A percentile compares a stretch with the other conserved stretches of the same genome.
phyloP scores from a whole-genome alignment of 306 rosid genomes.

The Quercus aquifolioides region DNA sequence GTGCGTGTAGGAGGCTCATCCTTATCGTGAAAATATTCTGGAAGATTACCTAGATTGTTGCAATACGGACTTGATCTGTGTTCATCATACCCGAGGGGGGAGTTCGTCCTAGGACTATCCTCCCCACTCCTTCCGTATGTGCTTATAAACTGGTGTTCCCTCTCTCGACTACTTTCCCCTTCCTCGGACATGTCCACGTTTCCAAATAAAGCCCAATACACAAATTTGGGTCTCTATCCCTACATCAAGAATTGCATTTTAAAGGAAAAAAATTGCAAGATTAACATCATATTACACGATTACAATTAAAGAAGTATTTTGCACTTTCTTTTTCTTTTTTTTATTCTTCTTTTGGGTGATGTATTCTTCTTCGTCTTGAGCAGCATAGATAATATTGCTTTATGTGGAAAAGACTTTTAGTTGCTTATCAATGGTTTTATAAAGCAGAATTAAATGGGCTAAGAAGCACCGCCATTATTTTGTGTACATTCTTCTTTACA shows the following conservation, averaged over 20 bases:
- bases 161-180: too few relatives aligned
- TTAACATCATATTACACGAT: neutral
- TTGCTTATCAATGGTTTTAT: neutral
- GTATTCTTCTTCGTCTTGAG: neutral
- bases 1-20: too few relatives aligned
- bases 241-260: neutral
- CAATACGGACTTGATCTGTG: too few relatives aligned
- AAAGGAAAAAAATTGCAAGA: neutral
- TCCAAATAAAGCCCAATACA: too few relatives aligned
- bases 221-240: too few relatives aligned
- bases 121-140: too few relatives aligned
- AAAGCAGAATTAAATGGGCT: neutral
- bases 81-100: too few relatives aligned
- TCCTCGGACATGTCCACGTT: too few relatives aligned
- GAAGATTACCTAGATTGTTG: too few relatives aligned
- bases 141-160: too few relatives aligned
- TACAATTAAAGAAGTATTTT: neutral
- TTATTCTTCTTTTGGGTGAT: neutral
- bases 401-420: neutral
- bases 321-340: neutral
- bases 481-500: neutral
- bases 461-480: neutral
- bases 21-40: too few relatives aligned
- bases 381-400: neutral
- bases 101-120: too few relatives aligned